Base-by-base conservation (phyloP, 345 rosid genomes). In the Linum usitatissimum region DNA sequence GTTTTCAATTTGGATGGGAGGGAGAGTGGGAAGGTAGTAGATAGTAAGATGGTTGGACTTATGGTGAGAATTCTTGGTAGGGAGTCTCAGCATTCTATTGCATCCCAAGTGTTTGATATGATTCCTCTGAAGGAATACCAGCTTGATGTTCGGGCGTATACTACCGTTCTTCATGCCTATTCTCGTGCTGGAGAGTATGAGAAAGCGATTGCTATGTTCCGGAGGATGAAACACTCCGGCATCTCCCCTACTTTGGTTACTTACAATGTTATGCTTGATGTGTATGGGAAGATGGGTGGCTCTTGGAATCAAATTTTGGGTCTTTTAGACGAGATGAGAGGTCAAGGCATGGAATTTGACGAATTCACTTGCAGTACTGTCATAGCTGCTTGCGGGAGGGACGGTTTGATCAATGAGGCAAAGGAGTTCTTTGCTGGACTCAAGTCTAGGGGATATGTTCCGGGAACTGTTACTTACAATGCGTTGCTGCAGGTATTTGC, bases 361-460 rank as follows among this genome's bases (percentile, higher is more conserved):
- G 98, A 91, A 62, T 91, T 91, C 58, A 88, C 98, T 67, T 88
- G 86, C 56, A 91, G 98, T 42, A 88, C 96, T 18, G 98, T 91
- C 65, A 57, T 91, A 49, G 76, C 98, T 39, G 98, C 98, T 45
- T 91, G 86, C 71, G 91, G 90, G 31, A 83, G 95, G 71, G 96
- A 88, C 64, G 96, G 96, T 21, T 66, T 88, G 71, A 57, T 91
- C 55, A 72, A 71, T 58, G 87, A 91, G 71, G 98, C 98, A 0
- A 88, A 88, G 65, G 79, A 61, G 45, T 91, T 86, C 73, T 86
- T 88, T 64, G 55, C 70, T n/a, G 82, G 81, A 48, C 71, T 88
- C 77, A 86, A 85, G 75, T 82, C 81, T 7, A 61, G 66, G 19
- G 94, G 96, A 8, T 88, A 88, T 75, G 78, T 70, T 12, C 90